Evolutionary conservation across 345 rosid genomes (phyloP), one percentile per base, ranked within the genome.

Genomic region (Hibiscus tridactylites): DNA sequence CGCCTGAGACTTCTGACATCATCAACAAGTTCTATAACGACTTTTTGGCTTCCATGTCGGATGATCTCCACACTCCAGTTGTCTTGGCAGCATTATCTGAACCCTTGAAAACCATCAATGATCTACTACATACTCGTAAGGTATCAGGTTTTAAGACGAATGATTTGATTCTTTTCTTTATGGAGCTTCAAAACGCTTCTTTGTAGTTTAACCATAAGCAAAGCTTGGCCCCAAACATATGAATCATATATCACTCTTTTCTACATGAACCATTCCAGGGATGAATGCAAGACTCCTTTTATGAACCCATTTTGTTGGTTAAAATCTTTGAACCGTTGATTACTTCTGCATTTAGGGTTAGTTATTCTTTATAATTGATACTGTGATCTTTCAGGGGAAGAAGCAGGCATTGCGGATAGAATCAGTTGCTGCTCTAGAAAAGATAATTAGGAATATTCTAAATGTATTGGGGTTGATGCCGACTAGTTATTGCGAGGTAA

Each of bases 1-100:
- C 91, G 3, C 73, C 82, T 6, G 89, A 89, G 61, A 87, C 79
- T 44, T 33, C 79, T 67, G 74, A 79, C 56, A 52, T 70, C 74
- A 79, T 89, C 65, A 78, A 70, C 49, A 83, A 83, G 75, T 89
- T 95, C 24, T 77, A 72, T 49, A 76, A 83, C 71, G 85, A 85
- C 44, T 87, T 86, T 59, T 52, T 85, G 72, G 83, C 85, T 68
- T 90, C 97, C 3, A 92, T 95, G 97, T 89, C 88, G 5, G 97
- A 95, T 92, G 97, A 95, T 88, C 93, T 95, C 72, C 96, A 74
- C 72, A 90, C 93, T 16, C 86, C 97, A 0, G 91, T 81, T 58
- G 80, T 93, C 67, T 81, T 95, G 80, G 93, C 97, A 71, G 93
- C 92, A 59, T 65, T 95, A 71, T 92, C 99, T 53, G 97, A 92